Evolutionary conservation across 2,329 filamentous ascomycete genomes (phyloP).

Genomic region (Sporothrix phasma): DNA sequence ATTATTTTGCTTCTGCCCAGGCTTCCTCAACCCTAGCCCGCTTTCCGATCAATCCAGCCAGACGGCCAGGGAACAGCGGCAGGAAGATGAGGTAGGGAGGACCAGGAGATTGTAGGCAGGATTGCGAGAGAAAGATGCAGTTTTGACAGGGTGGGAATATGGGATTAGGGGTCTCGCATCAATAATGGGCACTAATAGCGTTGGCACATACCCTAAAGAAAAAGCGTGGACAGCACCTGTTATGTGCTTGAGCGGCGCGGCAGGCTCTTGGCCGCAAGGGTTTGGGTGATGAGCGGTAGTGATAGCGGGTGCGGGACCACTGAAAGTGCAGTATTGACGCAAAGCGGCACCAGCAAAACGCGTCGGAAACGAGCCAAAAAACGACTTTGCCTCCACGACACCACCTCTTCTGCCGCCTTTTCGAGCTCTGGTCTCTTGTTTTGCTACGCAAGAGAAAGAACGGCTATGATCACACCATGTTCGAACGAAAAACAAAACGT

Average conservation of each 20-base stretch:
- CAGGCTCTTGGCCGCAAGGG: neutral
- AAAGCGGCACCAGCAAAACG: neutral
- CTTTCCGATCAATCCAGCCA: neutral
- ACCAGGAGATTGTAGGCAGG: neutral
- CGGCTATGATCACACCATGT: neutral
- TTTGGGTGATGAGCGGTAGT: neutral
- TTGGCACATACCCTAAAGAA: neutral
- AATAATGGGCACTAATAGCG: neutral
- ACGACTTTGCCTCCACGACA: neutral
- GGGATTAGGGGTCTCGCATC: neutral
- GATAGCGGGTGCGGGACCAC: neutral
- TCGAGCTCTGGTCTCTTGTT: neutral
- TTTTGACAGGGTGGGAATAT: neutral
- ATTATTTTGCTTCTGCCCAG: neutral
- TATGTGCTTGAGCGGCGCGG: neutral
- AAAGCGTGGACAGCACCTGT: neutral
- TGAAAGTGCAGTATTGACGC: neutral
- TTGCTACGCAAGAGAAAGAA: conserved; percentile 9
- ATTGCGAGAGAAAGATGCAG: neutral
- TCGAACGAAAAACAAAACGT: neutral
- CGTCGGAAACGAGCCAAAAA: neutral
- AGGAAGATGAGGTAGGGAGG: neutral
- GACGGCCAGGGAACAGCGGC: neutral
- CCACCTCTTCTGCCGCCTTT: no score
- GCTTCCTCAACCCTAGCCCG: neutral